Evolutionary conservation across 1,139 yeast species (phyloP).

Genomic region (Suhomyces taliae): DNA sequence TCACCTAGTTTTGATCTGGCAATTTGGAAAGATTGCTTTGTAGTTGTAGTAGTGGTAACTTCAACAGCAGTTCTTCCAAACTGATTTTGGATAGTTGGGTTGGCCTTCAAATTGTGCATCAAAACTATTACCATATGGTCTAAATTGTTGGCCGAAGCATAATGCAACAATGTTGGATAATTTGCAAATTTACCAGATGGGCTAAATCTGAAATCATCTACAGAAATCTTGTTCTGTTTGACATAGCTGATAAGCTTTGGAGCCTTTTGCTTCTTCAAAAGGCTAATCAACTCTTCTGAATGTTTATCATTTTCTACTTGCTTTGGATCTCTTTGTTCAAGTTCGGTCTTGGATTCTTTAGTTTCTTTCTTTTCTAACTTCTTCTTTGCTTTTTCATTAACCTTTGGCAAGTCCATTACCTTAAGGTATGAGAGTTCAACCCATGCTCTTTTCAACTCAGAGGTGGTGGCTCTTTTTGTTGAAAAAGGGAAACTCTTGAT

Average conservation of each 20-base stretch:
- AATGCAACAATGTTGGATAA: constrained; percentile 79
- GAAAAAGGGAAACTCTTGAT: constrained; percentile 79
- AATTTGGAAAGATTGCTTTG: constrained; percentile 62
- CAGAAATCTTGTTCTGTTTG: constrained; percentile 53
- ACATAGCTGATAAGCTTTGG: constrained; percentile 69
- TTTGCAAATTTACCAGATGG: constrained; percentile 54
- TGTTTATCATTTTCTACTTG: constrained; percentile 39
- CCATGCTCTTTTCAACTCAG: constrained; percentile 87
- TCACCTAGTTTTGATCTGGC: constrained; percentile 73
- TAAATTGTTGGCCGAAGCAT: constrained; percentile 68
- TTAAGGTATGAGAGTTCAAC: constrained; percentile 64
- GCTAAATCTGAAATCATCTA: constrained; percentile 48
- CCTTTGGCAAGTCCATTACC: constrained; percentile 56
- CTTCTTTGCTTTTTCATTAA: constrained; percentile 31
- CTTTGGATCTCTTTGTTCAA: constrained; percentile 23
- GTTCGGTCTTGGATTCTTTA: neutral
- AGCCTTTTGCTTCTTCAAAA: constrained; percentile 73
- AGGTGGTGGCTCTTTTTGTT: constrained; percentile 81
- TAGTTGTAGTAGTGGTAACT: constrained; percentile 44
- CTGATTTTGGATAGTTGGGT: constrained; percentile 58
- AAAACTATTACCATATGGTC: constrained; percentile 68
- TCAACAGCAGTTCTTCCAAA: constrained; percentile 69
- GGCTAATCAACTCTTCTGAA: constrained; percentile 55
- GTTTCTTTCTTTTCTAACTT: constrained; percentile 11
- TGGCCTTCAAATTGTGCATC: constrained; percentile 64